Evolutionary conservation across 2,329 filamentous ascomycete species (phyloP).

Genomic region (Trichoderma atrobrunneum): DNA sequence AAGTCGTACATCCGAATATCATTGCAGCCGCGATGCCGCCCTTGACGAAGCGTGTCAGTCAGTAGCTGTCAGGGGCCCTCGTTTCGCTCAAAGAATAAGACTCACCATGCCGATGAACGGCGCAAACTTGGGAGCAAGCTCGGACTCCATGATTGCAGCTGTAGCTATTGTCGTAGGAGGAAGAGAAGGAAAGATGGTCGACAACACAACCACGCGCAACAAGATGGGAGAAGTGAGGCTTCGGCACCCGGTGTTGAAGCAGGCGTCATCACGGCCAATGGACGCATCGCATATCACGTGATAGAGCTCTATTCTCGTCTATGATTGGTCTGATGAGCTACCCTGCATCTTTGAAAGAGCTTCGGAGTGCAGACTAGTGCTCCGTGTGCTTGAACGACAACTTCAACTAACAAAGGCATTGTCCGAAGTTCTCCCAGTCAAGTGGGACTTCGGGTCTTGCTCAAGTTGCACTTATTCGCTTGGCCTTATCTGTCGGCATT

Average conservation of each 20-base stretch:
- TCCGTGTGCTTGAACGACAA: not conserved
- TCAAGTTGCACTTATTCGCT: not conserved
- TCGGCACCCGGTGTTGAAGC: conserved; percentile 9
- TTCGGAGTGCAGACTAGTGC: conserved; percentile 18
- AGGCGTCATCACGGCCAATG: conserved; percentile 19
- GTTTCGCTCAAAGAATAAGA: conserved; percentile 23
- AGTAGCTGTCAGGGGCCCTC: conserved; percentile 18
- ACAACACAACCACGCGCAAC: conserved; percentile 6
- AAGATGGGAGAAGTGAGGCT: conserved; percentile 13
- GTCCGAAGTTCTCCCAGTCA: not conserved
- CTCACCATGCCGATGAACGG: conserved; percentile 86
- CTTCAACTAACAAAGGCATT: not conserved
- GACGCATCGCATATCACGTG: not conserved
- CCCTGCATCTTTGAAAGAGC: not conserved
- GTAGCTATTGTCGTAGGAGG: conserved; percentile 22
- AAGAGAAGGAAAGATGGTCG: not conserved
- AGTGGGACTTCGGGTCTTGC: not conserved
- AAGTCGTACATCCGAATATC: conserved; percentile 73
- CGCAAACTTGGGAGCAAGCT: conserved; percentile 74
- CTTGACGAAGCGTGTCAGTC: conserved; percentile 42
- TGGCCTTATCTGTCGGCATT: not conserved
- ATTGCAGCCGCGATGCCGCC: conserved; percentile 77
- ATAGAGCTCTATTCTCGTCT: not conserved
- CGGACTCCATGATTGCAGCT: conserved; percentile 51
- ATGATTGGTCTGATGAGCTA: not conserved